phyloP scores from a whole-genome alignment of 2,329 filamentous ascomycete genomes.

The Chrysosporium keratinophilum region DNA sequence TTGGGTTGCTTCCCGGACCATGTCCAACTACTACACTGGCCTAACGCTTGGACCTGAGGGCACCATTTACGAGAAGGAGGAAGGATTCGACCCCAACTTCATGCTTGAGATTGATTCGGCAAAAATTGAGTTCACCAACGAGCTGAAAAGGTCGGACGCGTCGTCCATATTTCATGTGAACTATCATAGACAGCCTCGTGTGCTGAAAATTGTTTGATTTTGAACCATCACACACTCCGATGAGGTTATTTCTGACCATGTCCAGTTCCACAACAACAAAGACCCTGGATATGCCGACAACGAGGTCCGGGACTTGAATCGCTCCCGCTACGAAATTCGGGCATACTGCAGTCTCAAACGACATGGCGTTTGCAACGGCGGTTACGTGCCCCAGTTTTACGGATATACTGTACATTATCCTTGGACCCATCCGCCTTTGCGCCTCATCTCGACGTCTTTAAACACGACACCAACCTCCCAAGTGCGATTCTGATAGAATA shows the following conservation, averaged over 20 bases:
- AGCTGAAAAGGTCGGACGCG: slow-evolving; percentile 13
- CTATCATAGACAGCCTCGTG: slow-evolving; percentile 13
- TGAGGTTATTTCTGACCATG: background rate
- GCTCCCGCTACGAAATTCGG: slow-evolving; percentile 15
- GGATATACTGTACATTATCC: slow-evolving; percentile 12
- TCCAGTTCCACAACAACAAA: slow-evolving; percentile 16
- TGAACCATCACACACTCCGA: background rate
- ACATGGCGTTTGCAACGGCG: slow-evolving; percentile 13
- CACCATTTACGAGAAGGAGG: slow-evolving; percentile 16
- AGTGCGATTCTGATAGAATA: slow-evolving; percentile 16
- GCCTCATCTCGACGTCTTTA: slow-evolving; percentile 15
- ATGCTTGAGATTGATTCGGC: slow-evolving; percentile 14
- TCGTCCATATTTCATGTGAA: slow-evolving; percentile 16
- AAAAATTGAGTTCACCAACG: slow-evolving; percentile 13
- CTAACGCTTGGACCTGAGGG: slow-evolving; percentile 5
- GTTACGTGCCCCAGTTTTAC: slow-evolving; percentile 15
- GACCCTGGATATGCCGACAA: slow-evolving; percentile 16
- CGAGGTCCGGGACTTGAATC: slow-evolving; percentile 16
- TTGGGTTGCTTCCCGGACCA: no score
- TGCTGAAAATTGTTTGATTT: slow-evolving; percentile 17
- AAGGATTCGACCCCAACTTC: slow-evolving; percentile 13
- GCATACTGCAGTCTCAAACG: slow-evolving; percentile 15
- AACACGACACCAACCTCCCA: slow-evolving; percentile 6
- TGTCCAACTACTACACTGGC: no score
- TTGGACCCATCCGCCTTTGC: slow-evolving; percentile 2